phyloP scores from a whole-genome alignment of 768 basidiomycete genomes.

The Lentinula boryana region DNA sequence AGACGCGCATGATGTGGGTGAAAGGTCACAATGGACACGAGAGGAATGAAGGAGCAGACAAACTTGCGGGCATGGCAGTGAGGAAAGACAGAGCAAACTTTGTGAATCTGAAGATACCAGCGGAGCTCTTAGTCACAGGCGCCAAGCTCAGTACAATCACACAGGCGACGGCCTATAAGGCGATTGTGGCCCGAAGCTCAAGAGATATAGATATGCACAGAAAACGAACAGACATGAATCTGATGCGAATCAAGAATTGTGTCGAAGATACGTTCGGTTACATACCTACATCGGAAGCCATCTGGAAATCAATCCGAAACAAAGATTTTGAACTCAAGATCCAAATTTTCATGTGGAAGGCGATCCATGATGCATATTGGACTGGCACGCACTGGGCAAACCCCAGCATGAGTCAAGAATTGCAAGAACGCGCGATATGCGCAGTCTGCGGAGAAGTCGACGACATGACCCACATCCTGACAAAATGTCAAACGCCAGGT shows the following conservation, averaged over 20 bases:
- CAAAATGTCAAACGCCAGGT: slow-evolving; percentile 8
- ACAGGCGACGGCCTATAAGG: slow-evolving; percentile 9
- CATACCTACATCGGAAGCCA: background rate
- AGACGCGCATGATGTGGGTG: slow-evolving; percentile 16
- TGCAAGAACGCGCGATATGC: slow-evolving; percentile 7
- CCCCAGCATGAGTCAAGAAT: background rate
- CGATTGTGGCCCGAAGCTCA: background rate
- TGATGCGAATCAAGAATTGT: background rate
- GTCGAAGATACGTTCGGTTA: background rate
- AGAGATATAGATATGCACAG: background rate
- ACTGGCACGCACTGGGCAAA: slow-evolving; percentile 12
- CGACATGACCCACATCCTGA: slow-evolving; percentile 17
- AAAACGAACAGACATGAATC: slow-evolving; percentile 1
- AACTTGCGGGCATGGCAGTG: slow-evolving; percentile 12
- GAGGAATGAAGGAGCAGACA: slow-evolving; percentile 21
- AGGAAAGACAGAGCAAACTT: slow-evolving; percentile 8
- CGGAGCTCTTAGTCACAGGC: slow-evolving; percentile 5
- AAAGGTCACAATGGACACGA: slow-evolving; percentile 15
- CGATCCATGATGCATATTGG: slow-evolving; percentile 14
- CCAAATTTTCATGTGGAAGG: slow-evolving; percentile 14
- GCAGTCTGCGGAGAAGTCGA: slow-evolving; percentile 9
- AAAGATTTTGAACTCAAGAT: background rate
- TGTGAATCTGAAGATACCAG: background rate
- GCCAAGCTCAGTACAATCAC: slow-evolving; percentile 9
- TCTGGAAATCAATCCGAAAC: background rate